phyloP scores from a whole-genome alignment of 441 rosid genomes.

The Rhodomyrtus psidioides region DNA sequence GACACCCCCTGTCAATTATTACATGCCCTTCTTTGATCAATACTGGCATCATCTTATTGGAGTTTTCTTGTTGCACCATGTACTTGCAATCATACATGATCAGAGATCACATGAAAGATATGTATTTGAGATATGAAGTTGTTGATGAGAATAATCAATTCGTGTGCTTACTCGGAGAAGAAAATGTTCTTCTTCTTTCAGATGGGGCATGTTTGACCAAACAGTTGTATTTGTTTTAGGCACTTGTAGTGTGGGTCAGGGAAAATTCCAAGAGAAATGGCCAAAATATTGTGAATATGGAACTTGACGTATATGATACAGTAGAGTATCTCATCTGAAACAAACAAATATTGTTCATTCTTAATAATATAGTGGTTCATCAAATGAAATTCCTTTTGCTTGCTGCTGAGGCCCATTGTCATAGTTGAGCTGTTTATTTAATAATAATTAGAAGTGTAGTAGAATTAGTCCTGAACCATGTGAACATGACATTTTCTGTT shows the following conservation, averaged over 20 bases:
- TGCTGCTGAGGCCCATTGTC: background rate
- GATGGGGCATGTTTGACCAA: background rate
- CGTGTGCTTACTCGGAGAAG: background rate
- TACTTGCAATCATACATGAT: background rate
- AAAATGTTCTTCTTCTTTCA: background rate
- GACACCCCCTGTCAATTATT: background rate
- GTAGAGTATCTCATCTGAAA: background rate
- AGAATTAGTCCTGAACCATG: background rate
- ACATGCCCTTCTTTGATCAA: background rate
- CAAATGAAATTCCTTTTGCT: background rate
- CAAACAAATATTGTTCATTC: background rate
- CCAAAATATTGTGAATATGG: background rate
- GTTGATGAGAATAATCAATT: background rate
- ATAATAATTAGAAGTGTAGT: background rate
- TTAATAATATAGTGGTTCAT: background rate
- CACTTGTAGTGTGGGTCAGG: background rate
- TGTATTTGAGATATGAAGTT: background rate
- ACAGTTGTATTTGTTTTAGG: background rate
- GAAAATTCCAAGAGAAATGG: background rate
- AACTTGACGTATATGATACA: background rate
- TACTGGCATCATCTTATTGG: background rate
- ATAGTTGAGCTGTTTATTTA: background rate
- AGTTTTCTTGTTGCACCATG: background rate
- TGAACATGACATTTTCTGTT: background rate
- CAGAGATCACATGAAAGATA: background rate